Conservation (phyloP, 129 eudicot genomes). For the Silybum marianum region DNA sequence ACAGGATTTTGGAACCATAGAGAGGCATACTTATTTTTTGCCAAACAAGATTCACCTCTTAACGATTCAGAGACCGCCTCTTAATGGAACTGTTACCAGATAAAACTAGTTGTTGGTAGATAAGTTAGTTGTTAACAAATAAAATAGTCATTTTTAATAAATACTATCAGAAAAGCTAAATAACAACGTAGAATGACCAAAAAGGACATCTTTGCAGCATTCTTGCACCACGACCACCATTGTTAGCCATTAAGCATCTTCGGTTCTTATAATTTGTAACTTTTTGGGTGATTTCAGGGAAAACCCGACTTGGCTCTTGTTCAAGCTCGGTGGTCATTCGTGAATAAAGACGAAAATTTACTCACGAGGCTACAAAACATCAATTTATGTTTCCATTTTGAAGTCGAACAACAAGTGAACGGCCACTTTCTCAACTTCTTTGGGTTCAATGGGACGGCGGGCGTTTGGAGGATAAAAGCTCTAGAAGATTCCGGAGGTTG, state of each 20-base stretch:
- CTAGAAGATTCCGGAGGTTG: constrained; percentile 96
- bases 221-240: not conserved
- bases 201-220: constrained; percentile 6
- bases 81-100: too few relatives aligned
- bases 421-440: constrained; percentile 77
- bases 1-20: too few relatives aligned
- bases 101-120: not conserved
- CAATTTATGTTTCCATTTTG: constrained; percentile 93
- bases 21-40: too few relatives aligned
- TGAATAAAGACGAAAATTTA: constrained; percentile 87
- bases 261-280: not conserved
- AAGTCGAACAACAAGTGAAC: constrained; percentile 96
- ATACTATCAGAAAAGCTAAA: not conserved
- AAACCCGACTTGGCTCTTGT: constrained; percentile 81
- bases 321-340: constrained; percentile 93
- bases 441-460: constrained; percentile 98
- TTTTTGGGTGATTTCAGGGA: constrained; percentile 50
- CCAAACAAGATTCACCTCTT: too few relatives aligned
- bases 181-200: not conserved
- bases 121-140: not conserved
- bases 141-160: not conserved
- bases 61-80: too few relatives aligned
- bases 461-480: constrained; percentile 95
- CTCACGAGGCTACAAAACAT: constrained; percentile 93
- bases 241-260: constrained; percentile 1